phyloP scores from a whole-genome alignment of 2,329 filamentous ascomycete genomes.

The Colletotrichum orchidophilum region DNA sequence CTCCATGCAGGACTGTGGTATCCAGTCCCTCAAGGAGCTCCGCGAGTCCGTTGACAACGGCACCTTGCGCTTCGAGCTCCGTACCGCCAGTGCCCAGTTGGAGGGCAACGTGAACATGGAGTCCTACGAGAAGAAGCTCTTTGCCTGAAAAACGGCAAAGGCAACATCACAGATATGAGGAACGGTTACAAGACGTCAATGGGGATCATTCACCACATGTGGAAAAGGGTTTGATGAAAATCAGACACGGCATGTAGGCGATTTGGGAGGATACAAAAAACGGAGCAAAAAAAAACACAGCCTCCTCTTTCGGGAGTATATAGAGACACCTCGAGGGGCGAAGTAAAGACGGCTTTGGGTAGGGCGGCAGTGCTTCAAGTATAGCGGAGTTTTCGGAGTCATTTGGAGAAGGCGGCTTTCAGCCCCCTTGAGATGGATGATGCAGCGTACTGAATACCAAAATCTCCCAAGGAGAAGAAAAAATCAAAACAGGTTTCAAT shows the following conservation, averaged over 20 bases:
- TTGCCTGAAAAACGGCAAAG: slow-evolving; percentile 68
- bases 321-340: slow-evolving; percentile 1
- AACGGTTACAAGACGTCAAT: slow-evolving; percentile 8
- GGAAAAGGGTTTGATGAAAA: slow-evolving; percentile 7
- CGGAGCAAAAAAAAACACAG: neutral
- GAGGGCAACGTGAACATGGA: slow-evolving; percentile 99
- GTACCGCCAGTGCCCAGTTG: slow-evolving; percentile 92
- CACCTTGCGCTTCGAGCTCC: slow-evolving; percentile 88
- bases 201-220: neutral
- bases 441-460: slow-evolving; percentile 31
- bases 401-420: neutral
- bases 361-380: slow-evolving; percentile 27
- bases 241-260: slow-evolving; percentile 2
- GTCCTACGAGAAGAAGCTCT: slow-evolving; percentile 99
- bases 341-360: slow-evolving; percentile 7
- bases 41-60: slow-evolving; percentile 79
- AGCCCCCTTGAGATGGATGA: slow-evolving; percentile 15
- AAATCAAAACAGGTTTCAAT: neutral
- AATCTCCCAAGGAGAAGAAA: neutral
- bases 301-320: slow-evolving; percentile 1
- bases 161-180: slow-evolving; percentile 7
- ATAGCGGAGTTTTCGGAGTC: slow-evolving; percentile 32
- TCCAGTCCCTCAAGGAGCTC: slow-evolving; percentile 80
- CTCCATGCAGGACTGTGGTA: slow-evolving; percentile 94
- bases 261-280: neutral